Conservation (phyloP, 164 flowering plant species). For the Taxillus chinensis region DNA sequence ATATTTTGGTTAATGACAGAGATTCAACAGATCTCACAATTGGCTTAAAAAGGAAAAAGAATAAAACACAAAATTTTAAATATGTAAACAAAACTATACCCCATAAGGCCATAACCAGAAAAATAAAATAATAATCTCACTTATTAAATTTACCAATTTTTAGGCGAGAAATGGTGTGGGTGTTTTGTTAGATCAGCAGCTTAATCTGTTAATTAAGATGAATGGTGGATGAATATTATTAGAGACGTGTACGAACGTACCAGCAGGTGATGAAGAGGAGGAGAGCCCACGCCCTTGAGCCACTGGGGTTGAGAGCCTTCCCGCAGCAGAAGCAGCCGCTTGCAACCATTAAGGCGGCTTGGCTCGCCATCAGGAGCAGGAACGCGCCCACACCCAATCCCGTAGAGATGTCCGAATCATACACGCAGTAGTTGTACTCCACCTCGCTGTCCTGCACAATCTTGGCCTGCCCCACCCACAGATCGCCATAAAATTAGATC, state of each 20-base stretch:
- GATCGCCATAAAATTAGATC: no score
- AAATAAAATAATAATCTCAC: no score
- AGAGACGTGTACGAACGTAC: conserved; percentile 21
- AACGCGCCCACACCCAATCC: conserved; percentile 79
- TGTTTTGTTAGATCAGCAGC: no score
- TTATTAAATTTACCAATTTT: no score
- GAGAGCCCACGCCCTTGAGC: conserved; percentile 80
- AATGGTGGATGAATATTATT: neutral
- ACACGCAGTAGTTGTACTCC: conserved; percentile 49
- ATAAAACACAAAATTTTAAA: no score
- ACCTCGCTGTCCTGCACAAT: conserved; percentile 20
- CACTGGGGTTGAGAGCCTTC: conserved; percentile 59
- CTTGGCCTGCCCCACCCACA: conserved; percentile 36
- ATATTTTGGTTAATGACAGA: no score
- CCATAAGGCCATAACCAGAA: no score
- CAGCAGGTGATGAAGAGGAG: conserved; percentile 76
- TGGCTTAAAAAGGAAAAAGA: no score
- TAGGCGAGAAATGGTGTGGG: no score
- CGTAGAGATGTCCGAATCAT: conserved; percentile 81
- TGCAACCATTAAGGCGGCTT: conserved; percentile 48
- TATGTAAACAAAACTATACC: no score
- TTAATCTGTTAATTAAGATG: no score
- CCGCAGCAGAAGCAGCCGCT: conserved; percentile 95
- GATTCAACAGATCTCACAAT: no score
- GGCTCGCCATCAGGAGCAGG: conserved; percentile 59